Base-by-base conservation (phyloP, 1,139 yeast species). In the Zhuliangozyma parablackwelliae region DNA sequence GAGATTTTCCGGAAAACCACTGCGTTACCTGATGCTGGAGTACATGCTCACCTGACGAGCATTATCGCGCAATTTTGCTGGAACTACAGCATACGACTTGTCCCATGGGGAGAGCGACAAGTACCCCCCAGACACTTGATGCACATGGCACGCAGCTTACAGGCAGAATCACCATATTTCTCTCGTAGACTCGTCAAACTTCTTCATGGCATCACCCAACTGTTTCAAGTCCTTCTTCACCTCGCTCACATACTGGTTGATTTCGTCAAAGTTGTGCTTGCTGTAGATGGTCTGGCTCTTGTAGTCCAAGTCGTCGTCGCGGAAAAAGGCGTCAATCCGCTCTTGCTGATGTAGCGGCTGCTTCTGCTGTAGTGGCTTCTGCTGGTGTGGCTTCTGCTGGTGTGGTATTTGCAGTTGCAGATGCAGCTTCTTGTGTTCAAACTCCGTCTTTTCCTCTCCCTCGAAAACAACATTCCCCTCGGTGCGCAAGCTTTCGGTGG, bases 191-290 rank as follows among this genome's bases (percentile, higher is more conserved):
- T 59, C 65, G 39, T 69, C 75, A 44, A 69, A 69, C 30, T 54
- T 50, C 51, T 66, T 65, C 73, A 70, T 68, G n/a, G 63, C 51
- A 23, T 56, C 59, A 4, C 69, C 66, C 29, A 70, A 70, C 10
- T 43, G 55, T 16, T 53, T 59, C 37, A 70, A 51, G 33, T 58
- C 58, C 20, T 44, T 47, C 38, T 59, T 59, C 11, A 70, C 64
- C 10, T 67, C 69, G 25, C 53, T 57, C 7, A 69, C 64, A 35
- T 65, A 68, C 28, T 52, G 49, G 39, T 63, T 62, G 47, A 69
- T 52, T 36, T 66, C 74, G 30, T 63, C 66, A 41, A 69, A 65
- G 36, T 66, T 63, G 45, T 57, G 64, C 39, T 57, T 63, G 29
- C 59, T 52, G 45, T 57, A 51, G 4, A 54, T 36, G 2, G 36